Conservation (phyloP, 306 rosid genomes). For the Psophocarpus tetragonolobus region DNA sequence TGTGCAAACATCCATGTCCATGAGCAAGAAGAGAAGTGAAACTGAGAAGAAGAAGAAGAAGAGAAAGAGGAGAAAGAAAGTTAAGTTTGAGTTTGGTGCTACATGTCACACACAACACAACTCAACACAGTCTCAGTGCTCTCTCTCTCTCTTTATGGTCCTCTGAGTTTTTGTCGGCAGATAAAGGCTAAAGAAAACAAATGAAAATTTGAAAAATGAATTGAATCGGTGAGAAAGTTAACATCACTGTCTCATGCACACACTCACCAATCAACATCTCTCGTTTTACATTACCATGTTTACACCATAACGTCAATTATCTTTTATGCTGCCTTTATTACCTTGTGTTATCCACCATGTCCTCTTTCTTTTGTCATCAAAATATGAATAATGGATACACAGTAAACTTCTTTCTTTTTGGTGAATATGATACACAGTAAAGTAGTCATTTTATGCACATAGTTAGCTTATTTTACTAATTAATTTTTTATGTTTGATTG, state of each 20-base stretch:
- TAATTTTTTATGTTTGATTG: too few relatives aligned
- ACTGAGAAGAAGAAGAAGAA: neutral
- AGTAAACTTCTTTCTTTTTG: neutral
- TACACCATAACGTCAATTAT: neutral
- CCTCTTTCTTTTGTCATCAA: neutral
- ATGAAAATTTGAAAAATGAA: slow-evolving; percentile 25
- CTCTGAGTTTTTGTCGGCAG: slow-evolving; percentile 65
- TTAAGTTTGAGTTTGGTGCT: slow-evolving; percentile 6
- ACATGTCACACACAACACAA: slow-evolving; percentile 15
- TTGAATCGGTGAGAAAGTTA: slow-evolving; percentile 38
- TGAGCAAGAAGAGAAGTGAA: neutral
- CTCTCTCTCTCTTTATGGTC: slow-evolving; percentile 39
- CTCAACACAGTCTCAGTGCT: slow-evolving; percentile 10
- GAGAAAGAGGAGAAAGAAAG: neutral
- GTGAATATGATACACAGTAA: neutral
- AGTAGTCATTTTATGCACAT: neutral
- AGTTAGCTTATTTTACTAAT: too few relatives aligned
- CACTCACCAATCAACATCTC: slow-evolving; percentile 26
- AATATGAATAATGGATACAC: neutral
- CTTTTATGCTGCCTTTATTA: neutral
- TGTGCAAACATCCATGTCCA: slow-evolving; percentile 36
- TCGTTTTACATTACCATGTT: slow-evolving; percentile 3
- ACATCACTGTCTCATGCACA: slow-evolving; percentile 35
- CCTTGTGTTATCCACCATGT: neutral
- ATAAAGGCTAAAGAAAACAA: slow-evolving; percentile 40